Base-by-base conservation (phyloP, 306 rosid species). In the Cyamopsis tetragonoloba region DNA sequence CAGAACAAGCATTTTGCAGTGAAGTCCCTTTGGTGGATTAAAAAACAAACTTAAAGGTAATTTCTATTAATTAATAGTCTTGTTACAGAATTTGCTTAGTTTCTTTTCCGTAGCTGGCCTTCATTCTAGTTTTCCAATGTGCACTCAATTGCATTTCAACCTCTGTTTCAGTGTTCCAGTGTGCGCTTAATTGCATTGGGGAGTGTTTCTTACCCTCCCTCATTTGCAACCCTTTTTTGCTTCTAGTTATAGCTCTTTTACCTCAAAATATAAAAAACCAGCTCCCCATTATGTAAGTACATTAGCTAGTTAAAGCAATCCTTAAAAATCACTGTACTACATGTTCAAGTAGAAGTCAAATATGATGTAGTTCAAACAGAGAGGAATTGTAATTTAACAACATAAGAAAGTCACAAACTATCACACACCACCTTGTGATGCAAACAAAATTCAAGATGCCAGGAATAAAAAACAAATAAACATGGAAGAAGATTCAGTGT, bases 391-490 rank as follows among this genome's bases (percentile, higher is more conserved):
- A 56, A 34, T 41, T 57, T 14, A 55, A 55, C 31, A 27, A 18
- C 42, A 24, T 27, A 50, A 9, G 10, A 27, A 55, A 47, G n/a
- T 44, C 3, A 77, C 57, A 46, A n/a, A n/a, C n/a, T 18, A 31
- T 32, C 3, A 9, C 43, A 57, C 32, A 71, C 2, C 6, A 55
- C 2, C 32, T 44, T 38, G 7, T 13, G 67, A 58, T 26, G 23
- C 13, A 42, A 39, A 20, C 23, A 22, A 77, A 63, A 61, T 50
- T n/a, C 43, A 68, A 60, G 13, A 28, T 51, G 24, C 18, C 58
- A 32, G 22, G 10, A 26, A 41, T 18, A 49, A 34, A 50, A 19
- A 71, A 15, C 56, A 65, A 38, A 7, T 42, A 8, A 44, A 71
- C 47, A 61, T 19, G 7, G 23, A 48, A n/a, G 64, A 39, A 39